Evolutionary conservation across 805 yeast species (phyloP).

Genomic region (Metschnikowia kunwiensis): DNA sequence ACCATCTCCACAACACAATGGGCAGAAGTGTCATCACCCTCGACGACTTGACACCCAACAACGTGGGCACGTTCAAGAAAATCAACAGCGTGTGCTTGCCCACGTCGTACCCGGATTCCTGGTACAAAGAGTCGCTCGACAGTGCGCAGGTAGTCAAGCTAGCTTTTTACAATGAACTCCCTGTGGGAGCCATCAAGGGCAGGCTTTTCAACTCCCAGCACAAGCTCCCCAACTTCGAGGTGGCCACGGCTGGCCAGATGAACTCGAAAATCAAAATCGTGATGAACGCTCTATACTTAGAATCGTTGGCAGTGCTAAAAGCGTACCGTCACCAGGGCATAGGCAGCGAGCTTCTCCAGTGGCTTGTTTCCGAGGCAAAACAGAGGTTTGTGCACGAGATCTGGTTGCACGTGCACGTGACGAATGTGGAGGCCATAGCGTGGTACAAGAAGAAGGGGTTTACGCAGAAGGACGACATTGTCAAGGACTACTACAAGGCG

Average conservation of each 20-base stretch:
- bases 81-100: constrained; percentile 56
- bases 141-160: constrained; percentile 53
- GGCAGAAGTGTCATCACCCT: constrained; percentile 47
- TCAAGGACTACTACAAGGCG: constrained; percentile 47
- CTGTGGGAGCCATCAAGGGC: constrained; percentile 76
- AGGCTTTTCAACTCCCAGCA: constrained; percentile 44
- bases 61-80: constrained; percentile 54
- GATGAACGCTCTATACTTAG: constrained; percentile 60
- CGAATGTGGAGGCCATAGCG: constrained; percentile 38
- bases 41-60: constrained; percentile 59
- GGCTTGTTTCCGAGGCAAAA: constrained; percentile 55
- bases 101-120: constrained; percentile 45
- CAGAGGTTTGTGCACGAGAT: constrained; percentile 52
- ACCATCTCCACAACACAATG: constrained; percentile 18
- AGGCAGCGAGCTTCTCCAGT: constrained; percentile 56
- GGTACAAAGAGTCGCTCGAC: constrained; percentile 49
- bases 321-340: constrained; percentile 62
- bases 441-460: constrained; percentile 58
- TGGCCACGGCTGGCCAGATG: constrained; percentile 20
- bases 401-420: constrained; percentile 50
- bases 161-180: constrained; percentile 69
- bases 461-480: constrained; percentile 28
- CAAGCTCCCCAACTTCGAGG: constrained; percentile 30
- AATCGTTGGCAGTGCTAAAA: constrained; percentile 63
- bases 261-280: constrained; percentile 27